These are phyloP conservation scores for Lodderomyces orthopsilosis DNA, from an alignment of 1,139 yeast species.

Conservation along the genomic window DNA sequence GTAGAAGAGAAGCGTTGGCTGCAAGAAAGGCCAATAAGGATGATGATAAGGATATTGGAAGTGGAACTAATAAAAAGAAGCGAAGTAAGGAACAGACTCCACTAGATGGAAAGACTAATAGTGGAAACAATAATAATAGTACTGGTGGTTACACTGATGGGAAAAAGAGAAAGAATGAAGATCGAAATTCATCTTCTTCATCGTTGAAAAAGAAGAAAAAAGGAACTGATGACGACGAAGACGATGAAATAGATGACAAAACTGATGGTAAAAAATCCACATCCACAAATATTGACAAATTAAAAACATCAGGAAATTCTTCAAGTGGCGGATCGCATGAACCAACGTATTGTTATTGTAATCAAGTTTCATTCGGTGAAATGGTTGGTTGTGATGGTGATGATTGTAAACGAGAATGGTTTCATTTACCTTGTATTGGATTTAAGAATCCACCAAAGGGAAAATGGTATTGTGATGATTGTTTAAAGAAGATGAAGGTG, in stretches of 20 bases:
- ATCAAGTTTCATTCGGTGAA: constrained; percentile 95
- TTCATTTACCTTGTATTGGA: constrained; percentile 94
- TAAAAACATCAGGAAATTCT: not conserved
- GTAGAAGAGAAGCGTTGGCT: constrained; percentile 88
- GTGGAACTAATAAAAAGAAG: constrained; percentile 21
- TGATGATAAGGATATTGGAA: constrained; percentile 23
- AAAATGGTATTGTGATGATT: constrained; percentile 96
- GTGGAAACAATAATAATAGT: constrained; percentile 7
- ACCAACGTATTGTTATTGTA: constrained; percentile 92
- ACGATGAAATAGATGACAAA: constrained; percentile 2
- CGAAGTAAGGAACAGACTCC: constrained; percentile 22
- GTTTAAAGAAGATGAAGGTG: constrained; percentile 45
- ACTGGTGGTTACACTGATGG: not conserved
- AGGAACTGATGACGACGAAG: constrained; percentile 4
- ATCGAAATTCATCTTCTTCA: not conserved
- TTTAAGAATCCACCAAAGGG: constrained; percentile 89
- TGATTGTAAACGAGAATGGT: constrained; percentile 93
- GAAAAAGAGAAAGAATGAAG: constrained; percentile 5
- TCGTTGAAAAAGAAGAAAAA: constrained; percentile 7
- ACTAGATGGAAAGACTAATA: constrained; percentile 2
- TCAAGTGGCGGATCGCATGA: constrained; percentile 37
- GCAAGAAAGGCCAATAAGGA: constrained; percentile 64
- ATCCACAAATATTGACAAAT: not conserved
- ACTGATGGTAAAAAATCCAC: constrained; percentile 1
- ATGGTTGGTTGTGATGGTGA: constrained; percentile 99